Conservation (phyloP, 345 rosid species). For the Heritiera littoralis region DNA sequence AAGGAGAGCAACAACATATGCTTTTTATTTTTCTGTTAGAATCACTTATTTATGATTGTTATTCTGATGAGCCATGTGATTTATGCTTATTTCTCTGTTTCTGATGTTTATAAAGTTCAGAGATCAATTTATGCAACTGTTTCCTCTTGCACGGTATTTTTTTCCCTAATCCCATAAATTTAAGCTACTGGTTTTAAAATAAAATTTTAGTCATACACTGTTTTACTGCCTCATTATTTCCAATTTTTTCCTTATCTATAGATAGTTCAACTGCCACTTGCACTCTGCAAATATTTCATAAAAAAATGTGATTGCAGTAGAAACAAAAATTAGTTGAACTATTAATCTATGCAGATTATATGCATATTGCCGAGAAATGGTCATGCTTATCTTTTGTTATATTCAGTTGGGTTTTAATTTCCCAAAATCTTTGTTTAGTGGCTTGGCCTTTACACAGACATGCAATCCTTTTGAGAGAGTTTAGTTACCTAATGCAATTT, state of each 20-base stretch:
- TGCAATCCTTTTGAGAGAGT: slow-evolving; percentile 1
- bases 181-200: neutral
- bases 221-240: neutral
- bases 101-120: neutral
- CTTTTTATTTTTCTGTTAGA: neutral
- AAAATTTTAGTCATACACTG: neutral
- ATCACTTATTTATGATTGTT: neutral
- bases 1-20: neutral
- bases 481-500: slow-evolving; percentile 7
- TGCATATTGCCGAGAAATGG: neutral
- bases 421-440: neutral
- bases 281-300: neutral
- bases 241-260: neutral
- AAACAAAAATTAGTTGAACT: neutral
- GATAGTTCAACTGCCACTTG: neutral
- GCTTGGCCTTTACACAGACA: neutral
- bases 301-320: neutral
- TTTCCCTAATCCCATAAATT: neutral
- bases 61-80: neutral
- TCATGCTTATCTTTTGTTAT: neutral
- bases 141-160: neutral
- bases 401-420: slow-evolving; percentile 6
- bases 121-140: neutral
- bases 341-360: neutral
- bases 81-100: neutral